These are phyloP conservation scores for Omphalotus guepiniiformis DNA, from an alignment of 768 basidiomycete genomes.

Conservation along the genomic window DNA sequence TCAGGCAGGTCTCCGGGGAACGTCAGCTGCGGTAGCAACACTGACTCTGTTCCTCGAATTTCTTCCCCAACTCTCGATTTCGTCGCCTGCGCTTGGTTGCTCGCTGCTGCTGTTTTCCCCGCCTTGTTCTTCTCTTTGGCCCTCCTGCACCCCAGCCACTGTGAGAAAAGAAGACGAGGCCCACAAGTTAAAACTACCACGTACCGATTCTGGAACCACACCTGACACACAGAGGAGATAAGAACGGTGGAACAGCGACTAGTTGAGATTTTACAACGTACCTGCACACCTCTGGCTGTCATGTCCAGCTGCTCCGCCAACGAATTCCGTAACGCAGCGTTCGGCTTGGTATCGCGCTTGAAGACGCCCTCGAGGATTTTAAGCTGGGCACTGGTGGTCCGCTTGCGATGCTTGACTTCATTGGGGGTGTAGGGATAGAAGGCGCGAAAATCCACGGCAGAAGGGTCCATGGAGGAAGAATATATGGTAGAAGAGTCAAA, in stretches of 20 bases:
- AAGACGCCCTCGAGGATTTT: conserved; percentile 87
- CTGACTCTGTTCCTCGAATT: conserved; percentile 2
- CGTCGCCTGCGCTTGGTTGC: background rate
- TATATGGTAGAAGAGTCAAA: conserved; percentile 45
- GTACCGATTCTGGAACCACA: conserved; percentile 89
- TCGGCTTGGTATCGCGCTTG: conserved; percentile 87
- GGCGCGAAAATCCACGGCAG: conserved; percentile 72
- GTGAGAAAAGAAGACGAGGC: conserved; percentile 5
- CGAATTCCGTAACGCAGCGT: conserved; percentile 70
- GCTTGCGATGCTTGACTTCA: conserved; percentile 91
- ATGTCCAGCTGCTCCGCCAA: conserved; percentile 84
- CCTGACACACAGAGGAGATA: conserved; percentile 42
- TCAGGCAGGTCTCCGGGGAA: conserved; percentile 15
- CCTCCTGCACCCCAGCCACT: conserved; percentile 40
- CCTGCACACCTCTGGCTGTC: conserved; percentile 94
- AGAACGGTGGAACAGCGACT: conserved; percentile 1
- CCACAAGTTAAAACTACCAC: conserved; percentile 9
- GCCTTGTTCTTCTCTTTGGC: conserved; percentile 79
- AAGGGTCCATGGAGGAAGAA: conserved; percentile 53
- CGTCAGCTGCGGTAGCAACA: conserved; percentile 6
- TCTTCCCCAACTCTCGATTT: background rate
- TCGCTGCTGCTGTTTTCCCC: conserved; percentile 29
- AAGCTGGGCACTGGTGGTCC: conserved; percentile 86
- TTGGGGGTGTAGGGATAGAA: conserved; percentile 89
- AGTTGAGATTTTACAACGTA: conserved; percentile 32